phyloP scores from a whole-genome alignment of 192 early-diverging fungal species.

The Mortierella antarctica region DNA sequence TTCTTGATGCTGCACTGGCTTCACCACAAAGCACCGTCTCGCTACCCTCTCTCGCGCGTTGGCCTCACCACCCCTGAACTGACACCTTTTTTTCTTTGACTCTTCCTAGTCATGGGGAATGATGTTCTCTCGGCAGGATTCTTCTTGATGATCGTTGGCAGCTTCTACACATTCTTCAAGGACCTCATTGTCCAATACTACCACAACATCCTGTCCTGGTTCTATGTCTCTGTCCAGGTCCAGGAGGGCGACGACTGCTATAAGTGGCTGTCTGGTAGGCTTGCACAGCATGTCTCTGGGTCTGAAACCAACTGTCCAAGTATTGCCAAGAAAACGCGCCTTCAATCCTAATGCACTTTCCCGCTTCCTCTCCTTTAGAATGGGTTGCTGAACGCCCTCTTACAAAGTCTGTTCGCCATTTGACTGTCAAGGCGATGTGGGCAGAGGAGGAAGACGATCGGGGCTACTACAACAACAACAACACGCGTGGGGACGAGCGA shows the following conservation, averaged over 20 bases:
- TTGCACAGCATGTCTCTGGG: background rate
- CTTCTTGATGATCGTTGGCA: constrained; percentile 47
- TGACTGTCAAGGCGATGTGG: constrained; percentile 51
- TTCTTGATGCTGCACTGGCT: too few species aligned
- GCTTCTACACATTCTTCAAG: constrained; percentile 50
- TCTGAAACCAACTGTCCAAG: background rate
- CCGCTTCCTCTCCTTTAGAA: constrained; percentile 13
- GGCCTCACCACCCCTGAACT: background rate
- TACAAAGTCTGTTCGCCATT: constrained; percentile 48
- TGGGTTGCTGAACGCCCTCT: constrained; percentile 52
- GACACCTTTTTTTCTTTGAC: background rate
- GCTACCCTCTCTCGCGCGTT: background rate
- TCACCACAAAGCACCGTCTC: background rate
- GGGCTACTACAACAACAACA: constrained; percentile 19
- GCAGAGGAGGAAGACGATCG: constrained; percentile 20
- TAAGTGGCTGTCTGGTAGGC: constrained; percentile 48
- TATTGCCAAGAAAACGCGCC: background rate
- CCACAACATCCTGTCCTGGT: constrained; percentile 45
- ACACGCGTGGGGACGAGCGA: constrained; percentile 32
- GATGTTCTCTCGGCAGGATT: constrained; percentile 53
- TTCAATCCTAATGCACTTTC: background rate
- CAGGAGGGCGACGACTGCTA: constrained; percentile 52
- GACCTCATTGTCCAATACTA: constrained; percentile 42
- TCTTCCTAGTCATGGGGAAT: constrained; percentile 34
- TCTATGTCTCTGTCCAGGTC: constrained; percentile 52